These are phyloP conservation scores for Wolfiporia cocos DNA, from an alignment of 1,284 basidiomycete genomes.

Conservation along the genomic window DNA sequence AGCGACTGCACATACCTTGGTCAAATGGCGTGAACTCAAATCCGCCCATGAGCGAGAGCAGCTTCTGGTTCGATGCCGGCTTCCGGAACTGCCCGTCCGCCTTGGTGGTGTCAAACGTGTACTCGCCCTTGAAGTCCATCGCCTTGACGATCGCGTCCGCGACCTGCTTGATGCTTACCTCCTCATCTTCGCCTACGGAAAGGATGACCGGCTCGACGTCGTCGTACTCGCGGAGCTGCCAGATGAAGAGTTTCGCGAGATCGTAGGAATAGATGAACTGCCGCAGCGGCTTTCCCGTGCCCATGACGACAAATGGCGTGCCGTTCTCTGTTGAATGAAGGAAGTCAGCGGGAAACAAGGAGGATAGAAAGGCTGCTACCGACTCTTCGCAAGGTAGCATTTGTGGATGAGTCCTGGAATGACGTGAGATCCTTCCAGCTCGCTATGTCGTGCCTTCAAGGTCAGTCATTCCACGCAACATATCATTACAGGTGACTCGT, in stretches of 20 bases:
- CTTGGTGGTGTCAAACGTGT: conserved; percentile 61
- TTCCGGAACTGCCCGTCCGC: conserved; percentile 90
- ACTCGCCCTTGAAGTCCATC: conserved; percentile 69
- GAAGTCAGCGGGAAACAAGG: no score
- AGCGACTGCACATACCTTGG: conserved; percentile 39
- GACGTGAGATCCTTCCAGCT: conserved; percentile 83
- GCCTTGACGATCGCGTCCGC: conserved; percentile 81
- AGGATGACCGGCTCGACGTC: conserved; percentile 87
- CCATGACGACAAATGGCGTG: conserved; percentile 78
- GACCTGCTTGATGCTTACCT: conserved; percentile 83
- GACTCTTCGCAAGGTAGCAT: conserved; percentile 83
- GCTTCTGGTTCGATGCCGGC: conserved; percentile 85
- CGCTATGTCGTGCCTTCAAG: no score
- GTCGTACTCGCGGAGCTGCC: conserved; percentile 84
- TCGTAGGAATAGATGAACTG: conserved; percentile 95
- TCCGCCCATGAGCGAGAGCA: conserved; percentile 59
- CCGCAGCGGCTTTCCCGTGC: conserved; percentile 81
- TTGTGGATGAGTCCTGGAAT: conserved; percentile 89
- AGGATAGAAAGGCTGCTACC: conserved; percentile 12
- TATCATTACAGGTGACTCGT: no score
- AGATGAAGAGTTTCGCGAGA: conserved; percentile 89
- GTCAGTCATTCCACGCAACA: no score
- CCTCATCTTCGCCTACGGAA: conserved; percentile 87
- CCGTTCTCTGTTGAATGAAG: conserved; percentile 55
- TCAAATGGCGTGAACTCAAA: conserved; percentile 88